A percentile compares a stretch with the other conserved stretches of the same genome.
phyloP scores from a whole-genome alignment of 2,329 filamentous ascomycete species.

The Pseudopyrenochaeta lycopersici region DNA sequence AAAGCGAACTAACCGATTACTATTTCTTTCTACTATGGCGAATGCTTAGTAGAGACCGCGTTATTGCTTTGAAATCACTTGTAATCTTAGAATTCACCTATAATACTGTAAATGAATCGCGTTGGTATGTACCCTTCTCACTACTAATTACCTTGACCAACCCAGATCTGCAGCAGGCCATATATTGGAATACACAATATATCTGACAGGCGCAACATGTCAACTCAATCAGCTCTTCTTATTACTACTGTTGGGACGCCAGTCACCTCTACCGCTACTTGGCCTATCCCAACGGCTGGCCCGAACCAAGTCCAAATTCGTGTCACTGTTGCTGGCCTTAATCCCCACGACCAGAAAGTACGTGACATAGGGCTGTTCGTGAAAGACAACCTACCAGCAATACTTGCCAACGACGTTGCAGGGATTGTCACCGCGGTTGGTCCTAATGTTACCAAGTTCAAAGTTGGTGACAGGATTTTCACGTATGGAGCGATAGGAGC shows the following conservation, averaged over 20 bases:
- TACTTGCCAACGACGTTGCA: constrained; percentile 56
- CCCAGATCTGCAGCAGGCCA: too few species aligned
- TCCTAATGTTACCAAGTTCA: constrained; percentile 61
- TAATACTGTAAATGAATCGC: too few species aligned
- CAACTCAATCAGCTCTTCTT: background rate
- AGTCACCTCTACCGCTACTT: background rate
- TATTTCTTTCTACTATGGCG: too few species aligned
- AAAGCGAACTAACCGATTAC: too few species aligned
- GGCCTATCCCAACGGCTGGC: constrained; percentile 18
- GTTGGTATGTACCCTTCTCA: too few species aligned
- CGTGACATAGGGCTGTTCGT: constrained; percentile 52
- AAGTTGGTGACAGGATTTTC: constrained; percentile 65
- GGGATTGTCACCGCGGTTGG: constrained; percentile 61
- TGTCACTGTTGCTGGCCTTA: constrained; percentile 46
- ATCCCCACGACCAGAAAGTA: constrained; percentile 52
- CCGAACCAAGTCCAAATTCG: constrained; percentile 48
- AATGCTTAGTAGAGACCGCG: too few species aligned
- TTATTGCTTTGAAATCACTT: too few species aligned
- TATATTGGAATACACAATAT: too few species aligned
- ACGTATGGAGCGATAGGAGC: constrained; percentile 48
- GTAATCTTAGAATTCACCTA: too few species aligned
- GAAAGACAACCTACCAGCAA: constrained; percentile 37
- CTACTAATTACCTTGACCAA: too few species aligned
- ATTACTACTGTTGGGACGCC: background rate
- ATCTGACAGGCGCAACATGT: too few species aligned